A percentile compares a stretch with the other conserved stretches of the same genome.
Conservation (phyloP, 2,329 filamentous ascomycete genomes). For the Cercospora nicotianae region DNA sequence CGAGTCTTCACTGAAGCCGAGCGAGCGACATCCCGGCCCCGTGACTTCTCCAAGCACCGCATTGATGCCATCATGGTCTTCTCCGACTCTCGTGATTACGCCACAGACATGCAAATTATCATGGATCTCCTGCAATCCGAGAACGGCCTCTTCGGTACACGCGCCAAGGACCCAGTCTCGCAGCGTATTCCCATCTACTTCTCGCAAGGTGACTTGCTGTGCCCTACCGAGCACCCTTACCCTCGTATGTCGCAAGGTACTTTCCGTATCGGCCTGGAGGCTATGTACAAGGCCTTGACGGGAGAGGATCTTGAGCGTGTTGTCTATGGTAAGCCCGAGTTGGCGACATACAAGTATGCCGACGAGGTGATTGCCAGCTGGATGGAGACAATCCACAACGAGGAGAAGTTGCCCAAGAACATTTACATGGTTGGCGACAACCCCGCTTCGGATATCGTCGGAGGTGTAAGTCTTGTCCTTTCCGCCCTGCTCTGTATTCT, state of each 20-base stretch:
- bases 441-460: constrained; percentile 70
- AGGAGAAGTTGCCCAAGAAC: constrained; percentile 67
- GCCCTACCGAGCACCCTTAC: constrained; percentile 54
- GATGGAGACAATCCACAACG: constrained; percentile 75
- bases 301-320: constrained; percentile 72
- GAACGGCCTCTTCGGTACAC: constrained; percentile 65
- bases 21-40: constrained; percentile 64
- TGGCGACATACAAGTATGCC: constrained; percentile 76
- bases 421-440: constrained; percentile 79
- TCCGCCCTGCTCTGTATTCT: neutral
- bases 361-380: constrained; percentile 70
- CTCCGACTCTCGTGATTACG: constrained; percentile 72
- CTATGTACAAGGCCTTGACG: constrained; percentile 70
- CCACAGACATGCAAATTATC: constrained; percentile 74
- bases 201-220: constrained; percentile 64
- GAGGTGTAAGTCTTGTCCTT: constrained; percentile 47
- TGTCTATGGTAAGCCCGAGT: constrained; percentile 73
- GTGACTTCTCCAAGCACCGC: constrained; percentile 70
- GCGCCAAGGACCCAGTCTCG: constrained; percentile 63
- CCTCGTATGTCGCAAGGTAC: constrained; percentile 71
- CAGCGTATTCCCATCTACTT: constrained; percentile 74
- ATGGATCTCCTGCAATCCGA: constrained; percentile 69
- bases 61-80: constrained; percentile 75
- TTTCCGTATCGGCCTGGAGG: constrained; percentile 73
- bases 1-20: constrained; percentile 67